Conservation (phyloP, 495 filamentous ascomycete genomes). For the Neurospora sp. region DNA sequence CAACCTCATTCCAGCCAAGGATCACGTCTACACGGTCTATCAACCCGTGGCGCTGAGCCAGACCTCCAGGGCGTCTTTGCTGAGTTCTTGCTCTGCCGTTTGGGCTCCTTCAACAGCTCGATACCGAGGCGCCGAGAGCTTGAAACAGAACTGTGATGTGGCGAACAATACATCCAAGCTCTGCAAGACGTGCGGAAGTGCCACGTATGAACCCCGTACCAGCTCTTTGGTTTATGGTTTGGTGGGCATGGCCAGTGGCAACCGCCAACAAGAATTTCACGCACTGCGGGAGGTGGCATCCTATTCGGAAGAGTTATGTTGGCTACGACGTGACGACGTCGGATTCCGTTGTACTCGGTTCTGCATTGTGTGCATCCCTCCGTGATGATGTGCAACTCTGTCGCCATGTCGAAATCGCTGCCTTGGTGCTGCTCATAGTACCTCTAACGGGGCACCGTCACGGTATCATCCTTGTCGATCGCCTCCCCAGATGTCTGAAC, state of each 20-base stretch:
- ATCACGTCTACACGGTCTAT: not conserved
- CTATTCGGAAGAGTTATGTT: not conserved
- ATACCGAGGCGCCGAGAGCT: not conserved
- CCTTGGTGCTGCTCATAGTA: not conserved
- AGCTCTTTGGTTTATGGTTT: not conserved
- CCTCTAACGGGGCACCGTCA: not conserved
- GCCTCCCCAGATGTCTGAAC: not conserved
- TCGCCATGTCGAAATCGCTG: constrained; percentile 1
- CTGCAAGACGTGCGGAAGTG: not conserved
- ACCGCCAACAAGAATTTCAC: not conserved
- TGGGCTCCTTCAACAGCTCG: not conserved
- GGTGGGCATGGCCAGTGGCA: not conserved
- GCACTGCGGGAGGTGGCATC: not conserved
- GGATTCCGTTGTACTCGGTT: not conserved
- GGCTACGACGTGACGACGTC: not conserved
- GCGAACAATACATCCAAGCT: not conserved
- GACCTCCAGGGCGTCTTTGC: not conserved
- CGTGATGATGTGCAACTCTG: constrained; percentile 3
- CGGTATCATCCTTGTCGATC: not conserved
- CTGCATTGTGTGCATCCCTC: not conserved
- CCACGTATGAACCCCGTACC: not conserved
- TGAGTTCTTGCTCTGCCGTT: not conserved
- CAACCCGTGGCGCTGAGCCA: not conserved
- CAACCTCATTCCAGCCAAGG: not conserved
- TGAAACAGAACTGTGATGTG: not conserved